A percentile compares a stretch with the other conserved stretches of the same genome.
These are phyloP conservation scores for Byssochlamys sp. DNA, from an alignment of 2,329 filamentous ascomycete genomes.

Conservation along the genomic window DNA sequence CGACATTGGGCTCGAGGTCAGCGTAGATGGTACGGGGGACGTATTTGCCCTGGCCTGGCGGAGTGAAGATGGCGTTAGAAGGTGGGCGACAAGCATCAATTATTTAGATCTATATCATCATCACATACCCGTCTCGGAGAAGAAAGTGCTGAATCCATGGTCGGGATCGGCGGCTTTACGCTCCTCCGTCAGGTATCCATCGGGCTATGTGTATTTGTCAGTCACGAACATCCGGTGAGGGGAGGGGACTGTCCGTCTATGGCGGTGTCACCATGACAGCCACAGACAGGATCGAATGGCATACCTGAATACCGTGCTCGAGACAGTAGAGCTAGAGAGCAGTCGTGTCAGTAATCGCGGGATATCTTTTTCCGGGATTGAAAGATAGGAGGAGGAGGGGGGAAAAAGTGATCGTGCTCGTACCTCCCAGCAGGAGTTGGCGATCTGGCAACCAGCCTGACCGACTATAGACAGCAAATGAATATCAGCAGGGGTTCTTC, in stretches of 20 bases:
- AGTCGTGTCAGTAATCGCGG: constrained; percentile 22
- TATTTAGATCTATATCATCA: constrained; percentile 1
- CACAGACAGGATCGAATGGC: constrained; percentile 23
- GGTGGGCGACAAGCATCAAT: not conserved
- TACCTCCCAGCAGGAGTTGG: constrained; percentile 99
- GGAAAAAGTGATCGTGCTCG: constrained; percentile 27
- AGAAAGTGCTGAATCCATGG: constrained; percentile 99
- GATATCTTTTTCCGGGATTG: not conserved
- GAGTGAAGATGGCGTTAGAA: not conserved
- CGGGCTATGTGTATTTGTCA: constrained; percentile 55
- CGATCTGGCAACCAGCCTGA: constrained; percentile 99
- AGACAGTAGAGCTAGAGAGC: constrained; percentile 86
- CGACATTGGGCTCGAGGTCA: constrained; percentile 98
- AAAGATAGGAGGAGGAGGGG: not conserved
- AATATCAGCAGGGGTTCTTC: constrained; percentile 27
- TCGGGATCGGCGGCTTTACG: constrained; percentile 87
- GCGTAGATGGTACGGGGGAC: constrained; percentile 98
- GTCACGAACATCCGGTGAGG: constrained; percentile 10
- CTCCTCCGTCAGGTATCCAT: constrained; percentile 97
- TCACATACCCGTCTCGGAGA: constrained; percentile 90
- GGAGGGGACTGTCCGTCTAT: constrained; percentile 17
- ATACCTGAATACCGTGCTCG: constrained; percentile 97
- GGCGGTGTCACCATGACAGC: not conserved
- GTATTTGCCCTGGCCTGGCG: constrained; percentile 88
- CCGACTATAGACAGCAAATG: constrained; percentile 58